A percentile compares a stretch with the other conserved stretches of the same genome.
These are phyloP conservation scores for Daldinia sp. DNA, from an alignment of 2,329 filamentous ascomycete species.

Conservation along the genomic window DNA sequence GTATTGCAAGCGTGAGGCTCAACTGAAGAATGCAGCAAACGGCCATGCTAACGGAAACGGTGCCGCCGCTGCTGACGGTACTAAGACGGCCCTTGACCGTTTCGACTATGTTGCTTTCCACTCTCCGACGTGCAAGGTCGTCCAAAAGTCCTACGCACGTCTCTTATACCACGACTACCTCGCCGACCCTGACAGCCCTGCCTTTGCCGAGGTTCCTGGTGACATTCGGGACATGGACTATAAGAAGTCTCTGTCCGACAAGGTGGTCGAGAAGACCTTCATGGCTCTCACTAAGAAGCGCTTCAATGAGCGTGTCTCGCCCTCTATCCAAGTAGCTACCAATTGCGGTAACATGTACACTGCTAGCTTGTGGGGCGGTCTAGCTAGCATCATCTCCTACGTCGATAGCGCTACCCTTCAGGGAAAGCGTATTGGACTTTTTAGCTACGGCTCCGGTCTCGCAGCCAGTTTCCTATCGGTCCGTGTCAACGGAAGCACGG, in stretches of 20 bases:
- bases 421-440: conserved; percentile 79
- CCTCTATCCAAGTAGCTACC: conserved; percentile 80
- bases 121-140: conserved; percentile 87
- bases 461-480: conserved; percentile 79
- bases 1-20: conserved; percentile 79
- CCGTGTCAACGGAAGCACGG: conserved; percentile 78
- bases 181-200: conserved; percentile 72
- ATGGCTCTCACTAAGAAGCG: conserved; percentile 87
- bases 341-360: conserved; percentile 79
- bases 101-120: conserved; percentile 90
- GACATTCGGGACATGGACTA: conserved; percentile 85
- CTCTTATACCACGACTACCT: conserved; percentile 90
- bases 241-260: conserved; percentile 82
- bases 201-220: conserved; percentile 79
- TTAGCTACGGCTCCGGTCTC: conserved; percentile 84
- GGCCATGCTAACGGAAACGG: conserved; percentile 65
- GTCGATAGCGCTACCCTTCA: conserved; percentile 72
- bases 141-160: conserved; percentile 85
- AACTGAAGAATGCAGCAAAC: conserved; percentile 58
- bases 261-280: conserved; percentile 87
- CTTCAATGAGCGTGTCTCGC: conserved; percentile 81
- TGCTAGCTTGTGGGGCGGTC: conserved; percentile 79
- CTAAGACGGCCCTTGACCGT: conserved; percentile 77
- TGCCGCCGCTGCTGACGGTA: conserved; percentile 51
- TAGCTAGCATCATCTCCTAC: conserved; percentile 76